A percentile compares a stretch with the other conserved stretches of the same genome.
Evolutionary conservation across 352 stramenopile genomes (phyloP).

Genomic region (Blastocystis sp.): DNA sequence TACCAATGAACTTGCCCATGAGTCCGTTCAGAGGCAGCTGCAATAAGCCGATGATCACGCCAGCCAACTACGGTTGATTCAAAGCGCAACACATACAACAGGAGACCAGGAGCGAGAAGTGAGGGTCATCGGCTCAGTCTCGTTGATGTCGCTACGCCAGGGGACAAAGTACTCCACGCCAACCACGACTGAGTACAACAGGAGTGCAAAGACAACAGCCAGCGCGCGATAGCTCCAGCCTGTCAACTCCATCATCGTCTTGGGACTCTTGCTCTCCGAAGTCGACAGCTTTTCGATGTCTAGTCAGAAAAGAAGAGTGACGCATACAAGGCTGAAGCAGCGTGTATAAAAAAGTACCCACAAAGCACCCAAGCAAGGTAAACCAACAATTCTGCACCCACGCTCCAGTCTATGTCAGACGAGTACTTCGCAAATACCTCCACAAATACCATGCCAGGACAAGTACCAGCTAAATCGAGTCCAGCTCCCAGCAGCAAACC

Average conservation of each 20-base stretch:
- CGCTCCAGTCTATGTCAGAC: slow-evolving; percentile 3
- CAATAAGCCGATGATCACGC: slow-evolving; percentile 55
- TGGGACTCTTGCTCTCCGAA: background rate
- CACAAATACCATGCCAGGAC: slow-evolving; percentile 58
- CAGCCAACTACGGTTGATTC: slow-evolving; percentile 46
- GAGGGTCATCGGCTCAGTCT: background rate
- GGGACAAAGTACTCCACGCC: slow-evolving; percentile 37
- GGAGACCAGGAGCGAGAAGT: slow-evolving; percentile 11
- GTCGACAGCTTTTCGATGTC: slow-evolving; percentile 27
- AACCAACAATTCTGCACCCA: slow-evolving; percentile 6
- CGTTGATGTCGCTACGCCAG: background rate
- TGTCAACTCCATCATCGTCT: slow-evolving; percentile 29
- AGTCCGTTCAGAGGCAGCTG: slow-evolving; percentile 61
- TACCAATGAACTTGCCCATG: slow-evolving; percentile 50
- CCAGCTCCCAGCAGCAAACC: slow-evolving; percentile 27
- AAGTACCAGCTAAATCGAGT: slow-evolving; percentile 51
- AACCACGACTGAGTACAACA: background rate
- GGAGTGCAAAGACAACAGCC: background rate
- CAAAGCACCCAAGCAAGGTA: slow-evolving; percentile 34
- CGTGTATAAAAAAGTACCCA: slow-evolving; percentile 49
- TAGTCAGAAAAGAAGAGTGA: background rate
- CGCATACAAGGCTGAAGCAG: background rate
- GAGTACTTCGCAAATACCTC: background rate
- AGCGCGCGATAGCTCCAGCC: background rate
- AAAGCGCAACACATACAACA: slow-evolving; percentile 1